Base-by-base conservation (phyloP, 768 basidiomycete species). In the Lactarius sanguifluus region DNA sequence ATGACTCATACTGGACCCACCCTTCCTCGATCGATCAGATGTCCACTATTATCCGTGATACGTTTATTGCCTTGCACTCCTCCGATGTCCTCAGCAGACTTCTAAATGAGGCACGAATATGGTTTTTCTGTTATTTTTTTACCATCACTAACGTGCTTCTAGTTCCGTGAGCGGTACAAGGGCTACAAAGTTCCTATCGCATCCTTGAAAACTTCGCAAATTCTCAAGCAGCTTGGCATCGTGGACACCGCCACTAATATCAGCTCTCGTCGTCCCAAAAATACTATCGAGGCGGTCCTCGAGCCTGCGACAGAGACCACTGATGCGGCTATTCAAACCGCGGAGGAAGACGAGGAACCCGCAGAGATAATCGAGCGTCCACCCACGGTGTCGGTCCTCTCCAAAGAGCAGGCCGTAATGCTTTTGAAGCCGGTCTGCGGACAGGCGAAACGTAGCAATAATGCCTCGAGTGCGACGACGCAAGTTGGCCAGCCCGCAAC, bases 1-100 rank as follows among this genome's bases (percentile, higher is more conserved):
- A 99, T 74, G 97, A 99, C 74, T 98, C 97, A 1, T 99, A 98
- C 78, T 99, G 97, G 97, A 98, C 96, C 4, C 97, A 99, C 74
- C 90, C 97, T 0, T 85, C 79, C 55, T 85, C 83, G 70, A 89
- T 98, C 62, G 92, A 97, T 77, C 78, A 86, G 60, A 96, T 98
- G 94, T 91, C 93, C 0, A 81, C 80, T 57, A 82, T 91, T 71
- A 96, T 98, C 72, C 90, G 96, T 34, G 91, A 96, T 54, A 94
- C 92, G 1, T 99, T 99, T 76, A 91, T 98, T 64, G 86, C 90
- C 0, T 82, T 98, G 18, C 96, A 99, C 76, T 90, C 90, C 20
- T 90, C 91, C 9, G 89, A 96, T 74, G 86, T 98, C 9, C 83
- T 98, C 6, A 78, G 77, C 25, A 85, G 84, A 71, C 84, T 98